Evolutionary conservation across 192 early-diverging fungal genomes (phyloP), one percentile per base, ranked within the genome.

Genomic region (Pilaira anomala): DNA sequence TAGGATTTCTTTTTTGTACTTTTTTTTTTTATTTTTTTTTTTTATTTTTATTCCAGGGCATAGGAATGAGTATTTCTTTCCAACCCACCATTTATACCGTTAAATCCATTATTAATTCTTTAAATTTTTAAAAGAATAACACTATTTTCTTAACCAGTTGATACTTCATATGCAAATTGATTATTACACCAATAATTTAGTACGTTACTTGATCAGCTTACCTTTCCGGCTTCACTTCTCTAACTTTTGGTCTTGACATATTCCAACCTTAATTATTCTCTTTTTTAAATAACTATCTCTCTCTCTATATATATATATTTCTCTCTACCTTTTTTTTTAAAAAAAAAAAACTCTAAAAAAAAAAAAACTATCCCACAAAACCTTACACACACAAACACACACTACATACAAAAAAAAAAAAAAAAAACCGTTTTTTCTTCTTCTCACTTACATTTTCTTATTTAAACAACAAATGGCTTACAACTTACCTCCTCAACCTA

Each of bases 161-260:
- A 50, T 58, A 25, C 55, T 68, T 52, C 62, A 36, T 68, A 73
- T 73, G 66, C 72, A 66, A 55, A 63, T 54, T 68, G 72, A 61
- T 62, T 59, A 56, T 49, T 48, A 60, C 42, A 69, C 54, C 46
- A 63, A 69, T 54, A 64, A 67, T 48, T 48, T 68, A 53, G 66
- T 64, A 59, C 72, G 72, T 58, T 73, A 60, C 62, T 67, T 68
- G 66, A 58, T 73, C 55, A 67, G 66, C 48, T 66, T 73, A 49
- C 72, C 72, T 61, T 73, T 73, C 62, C 72, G 72, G 54, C 65
- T 73, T 44, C 72, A 73, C 61, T 73, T 73, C 56, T 73, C 72
- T 42, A 73, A 73, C 72, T 73, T 73, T 45, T 73, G 72, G 72
- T 66, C 65, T 57, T 73, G 66, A 66, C 72, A 73, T 67, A 66